Conservation (phyloP, 1,284 basidiomycete genomes). For the Cutaneotrichosporon spelunceum region DNA sequence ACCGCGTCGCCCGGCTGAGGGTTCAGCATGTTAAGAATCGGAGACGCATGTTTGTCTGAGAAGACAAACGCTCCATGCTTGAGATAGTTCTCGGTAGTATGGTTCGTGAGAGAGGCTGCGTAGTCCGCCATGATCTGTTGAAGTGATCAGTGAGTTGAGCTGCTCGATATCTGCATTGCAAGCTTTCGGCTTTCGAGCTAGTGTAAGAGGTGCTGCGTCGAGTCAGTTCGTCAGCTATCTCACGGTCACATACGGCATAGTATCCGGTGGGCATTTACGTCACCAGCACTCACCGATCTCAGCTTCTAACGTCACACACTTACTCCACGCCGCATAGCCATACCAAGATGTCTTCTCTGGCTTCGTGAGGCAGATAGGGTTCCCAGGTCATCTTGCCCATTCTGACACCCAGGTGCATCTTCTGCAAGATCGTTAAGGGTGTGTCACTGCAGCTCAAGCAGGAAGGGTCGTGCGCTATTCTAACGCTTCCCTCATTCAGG, state of each 20-base stretch:
- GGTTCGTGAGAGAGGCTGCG: conserved; percentile 26
- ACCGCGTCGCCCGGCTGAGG: conserved; percentile 65
- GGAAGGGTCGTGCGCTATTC: not conserved
- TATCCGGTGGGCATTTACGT: not conserved
- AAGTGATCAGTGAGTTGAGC: not conserved
- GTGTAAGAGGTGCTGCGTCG: too few species aligned
- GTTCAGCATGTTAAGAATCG: conserved; percentile 63
- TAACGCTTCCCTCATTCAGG: conserved; percentile 29
- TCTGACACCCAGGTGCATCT: conserved; percentile 59
- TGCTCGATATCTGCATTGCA: not conserved
- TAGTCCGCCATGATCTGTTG: not conserved
- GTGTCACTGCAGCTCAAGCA: conserved; percentile 24
- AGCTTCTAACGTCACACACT: not conserved
- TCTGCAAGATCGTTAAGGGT: conserved; percentile 91
- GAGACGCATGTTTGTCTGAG: conserved; percentile 61
- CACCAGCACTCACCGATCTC: not conserved
- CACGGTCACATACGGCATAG: not conserved
- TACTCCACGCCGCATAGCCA: not conserved
- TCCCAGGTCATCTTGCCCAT: not conserved
- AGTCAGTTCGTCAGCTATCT: too few species aligned
- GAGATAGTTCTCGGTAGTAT: conserved; percentile 42
- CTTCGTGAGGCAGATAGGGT: conserved; percentile 9
- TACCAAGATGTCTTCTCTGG: conserved; percentile 15
- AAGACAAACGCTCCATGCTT: conserved; percentile 65
- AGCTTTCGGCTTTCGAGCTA: too few species aligned